phyloP scores from a whole-genome alignment of 1,139 yeast species.

The Pneumocystis wakefieldiae region DNA sequence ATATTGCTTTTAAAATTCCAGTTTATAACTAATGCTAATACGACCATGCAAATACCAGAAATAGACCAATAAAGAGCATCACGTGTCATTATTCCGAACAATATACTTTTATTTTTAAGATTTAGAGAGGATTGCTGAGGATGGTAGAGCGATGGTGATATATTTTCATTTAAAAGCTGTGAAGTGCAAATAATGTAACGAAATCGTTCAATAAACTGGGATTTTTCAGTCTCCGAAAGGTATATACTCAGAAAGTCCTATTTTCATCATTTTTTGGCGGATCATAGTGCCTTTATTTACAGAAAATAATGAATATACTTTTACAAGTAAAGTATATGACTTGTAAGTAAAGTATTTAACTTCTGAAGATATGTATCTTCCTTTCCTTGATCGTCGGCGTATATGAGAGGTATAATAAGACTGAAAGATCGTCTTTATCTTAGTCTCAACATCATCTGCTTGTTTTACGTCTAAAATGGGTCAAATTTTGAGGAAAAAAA shows the following conservation, averaged over 20 bases:
- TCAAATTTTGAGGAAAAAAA: neutral
- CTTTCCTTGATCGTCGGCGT: neutral
- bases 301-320: neutral
- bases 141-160: slow-evolving; percentile 10
- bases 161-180: slow-evolving; percentile 27
- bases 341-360: neutral
- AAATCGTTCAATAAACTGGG: slow-evolving; percentile 31
- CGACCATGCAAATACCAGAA: slow-evolving; percentile 26
- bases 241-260: slow-evolving; percentile 14
- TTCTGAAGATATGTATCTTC: neutral
- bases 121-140: slow-evolving; percentile 10
- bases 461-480: neutral
- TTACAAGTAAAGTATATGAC: neutral
- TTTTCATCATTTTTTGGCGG: neutral
- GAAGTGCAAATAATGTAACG: slow-evolving; percentile 32
- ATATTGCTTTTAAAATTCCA: slow-evolving; percentile 16
- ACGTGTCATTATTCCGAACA: slow-evolving; percentile 12
- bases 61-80: slow-evolving; percentile 21
- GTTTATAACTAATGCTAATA: slow-evolving; percentile 22
- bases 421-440: neutral
- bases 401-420: neutral
- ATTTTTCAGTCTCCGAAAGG: slow-evolving; percentile 22
- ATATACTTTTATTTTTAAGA: neutral
- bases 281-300: neutral
- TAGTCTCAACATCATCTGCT: neutral